Evolutionary conservation across 441 rosid species (phyloP).

Genomic region (Croton laevigatus): DNA sequence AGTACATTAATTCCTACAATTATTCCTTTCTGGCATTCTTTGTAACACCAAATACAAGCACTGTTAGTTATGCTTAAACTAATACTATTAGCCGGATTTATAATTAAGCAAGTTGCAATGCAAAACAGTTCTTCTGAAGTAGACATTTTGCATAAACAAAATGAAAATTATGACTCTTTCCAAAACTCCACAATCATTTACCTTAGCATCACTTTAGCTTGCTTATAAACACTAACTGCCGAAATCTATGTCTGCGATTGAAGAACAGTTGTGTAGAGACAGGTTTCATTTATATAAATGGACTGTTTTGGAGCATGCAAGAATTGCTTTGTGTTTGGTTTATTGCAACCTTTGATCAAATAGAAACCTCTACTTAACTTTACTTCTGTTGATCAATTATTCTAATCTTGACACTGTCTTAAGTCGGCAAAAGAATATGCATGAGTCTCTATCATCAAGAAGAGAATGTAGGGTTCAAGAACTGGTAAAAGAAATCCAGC

Average conservation of each 20-base stretch:
- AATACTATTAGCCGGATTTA: background rate
- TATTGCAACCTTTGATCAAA: slow-evolving; percentile 3
- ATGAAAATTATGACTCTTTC: background rate
- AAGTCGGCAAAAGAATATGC: slow-evolving; percentile 13
- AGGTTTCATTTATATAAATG: background rate
- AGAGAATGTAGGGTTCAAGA: background rate
- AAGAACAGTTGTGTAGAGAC: slow-evolving; percentile 2
- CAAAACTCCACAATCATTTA: background rate
- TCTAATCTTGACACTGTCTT: slow-evolving; percentile 2
- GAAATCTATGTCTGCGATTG: background rate
- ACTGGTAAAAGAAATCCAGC: background rate
- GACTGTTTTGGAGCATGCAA: slow-evolving; percentile 15
- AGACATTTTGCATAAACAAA: slow-evolving; percentile 10
- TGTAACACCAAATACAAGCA: background rate
- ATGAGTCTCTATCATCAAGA: slow-evolving; percentile 4
- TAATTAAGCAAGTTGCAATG: background rate
- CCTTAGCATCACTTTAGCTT: background rate
- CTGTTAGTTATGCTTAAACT: background rate
- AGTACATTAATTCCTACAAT: no score
- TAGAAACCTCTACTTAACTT: background rate
- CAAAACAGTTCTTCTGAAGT: background rate
- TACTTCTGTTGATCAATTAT: background rate
- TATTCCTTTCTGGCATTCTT: slow-evolving; percentile 10
- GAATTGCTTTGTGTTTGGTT: slow-evolving; percentile 22
- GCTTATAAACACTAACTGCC: slow-evolving; percentile 4